A percentile compares a stretch with the other conserved stretches of the same genome.
Evolutionary conservation across 208 protist genomes (phyloP).

Genomic region (Crithidia sp.): DNA sequence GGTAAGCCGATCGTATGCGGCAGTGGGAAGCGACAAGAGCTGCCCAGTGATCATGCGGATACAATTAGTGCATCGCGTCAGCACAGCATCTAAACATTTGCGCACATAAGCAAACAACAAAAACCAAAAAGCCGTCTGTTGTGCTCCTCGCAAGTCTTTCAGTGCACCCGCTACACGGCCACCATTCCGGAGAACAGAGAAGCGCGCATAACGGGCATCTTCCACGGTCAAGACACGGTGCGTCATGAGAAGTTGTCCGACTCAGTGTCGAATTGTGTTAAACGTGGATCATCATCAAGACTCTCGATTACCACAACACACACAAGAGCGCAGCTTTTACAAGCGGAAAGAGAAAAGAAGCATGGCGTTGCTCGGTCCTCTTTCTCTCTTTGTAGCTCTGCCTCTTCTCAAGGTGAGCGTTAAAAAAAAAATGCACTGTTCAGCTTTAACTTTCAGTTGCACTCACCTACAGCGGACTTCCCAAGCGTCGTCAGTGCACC

Average conservation of each 20-base stretch:
- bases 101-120: no score
- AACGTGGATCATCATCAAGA: slow-evolving; percentile 36
- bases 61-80: background rate
- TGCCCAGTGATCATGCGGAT: background rate
- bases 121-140: no score
- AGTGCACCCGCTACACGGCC: slow-evolving; percentile 13
- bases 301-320: background rate
- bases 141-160: background rate
- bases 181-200: background rate
- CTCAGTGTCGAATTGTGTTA: slow-evolving; percentile 54
- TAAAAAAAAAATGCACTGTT: no score
- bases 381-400: no score
- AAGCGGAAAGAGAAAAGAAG: background rate
- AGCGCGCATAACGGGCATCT: slow-evolving; percentile 6
- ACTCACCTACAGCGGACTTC: background rate
- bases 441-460: no score
- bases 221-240: slow-evolving; percentile 40
- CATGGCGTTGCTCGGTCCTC: no score
- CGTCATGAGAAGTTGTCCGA: slow-evolving; percentile 39
- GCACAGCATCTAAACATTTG: background rate
- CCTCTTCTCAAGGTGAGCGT: no score
- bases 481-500: slow-evolving; percentile 13
- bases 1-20: slow-evolving; percentile 16
- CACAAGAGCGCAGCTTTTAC: background rate
- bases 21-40: slow-evolving; percentile 47